Evolutionary conservation across 2,329 filamentous ascomycete species (phyloP).

Genomic region (Trichophaea hybrida): DNA sequence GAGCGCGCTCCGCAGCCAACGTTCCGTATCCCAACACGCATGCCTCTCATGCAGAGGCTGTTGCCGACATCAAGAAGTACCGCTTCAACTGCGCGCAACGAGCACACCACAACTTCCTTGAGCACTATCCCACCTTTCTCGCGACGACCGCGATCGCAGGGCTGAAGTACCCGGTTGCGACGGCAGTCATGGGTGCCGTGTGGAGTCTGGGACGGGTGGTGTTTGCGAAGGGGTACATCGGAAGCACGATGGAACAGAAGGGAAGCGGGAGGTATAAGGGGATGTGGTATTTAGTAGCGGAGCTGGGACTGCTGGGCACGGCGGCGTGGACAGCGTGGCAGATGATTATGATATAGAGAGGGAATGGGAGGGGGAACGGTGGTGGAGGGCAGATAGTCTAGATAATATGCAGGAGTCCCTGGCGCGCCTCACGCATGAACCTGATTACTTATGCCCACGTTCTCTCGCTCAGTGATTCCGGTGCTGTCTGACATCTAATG

Average conservation of each 20-base stretch:
- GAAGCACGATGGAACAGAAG: constrained; percentile 14
- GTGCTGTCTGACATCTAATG: no score
- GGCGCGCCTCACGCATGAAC: no score
- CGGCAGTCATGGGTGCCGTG: constrained; percentile 37
- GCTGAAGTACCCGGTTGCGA: constrained; percentile 39
- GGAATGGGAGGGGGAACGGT: neutral
- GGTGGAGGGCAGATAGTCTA: neutral
- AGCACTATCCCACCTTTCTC: constrained; percentile 38
- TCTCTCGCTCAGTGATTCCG: no score
- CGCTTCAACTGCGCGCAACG: constrained; percentile 53
- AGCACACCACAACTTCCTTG: constrained; percentile 49
- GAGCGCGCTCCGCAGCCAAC: constrained; percentile 40
- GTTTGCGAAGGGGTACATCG: constrained; percentile 44
- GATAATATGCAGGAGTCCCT: neutral
- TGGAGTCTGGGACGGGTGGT: constrained; percentile 42
- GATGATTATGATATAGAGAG: neutral
- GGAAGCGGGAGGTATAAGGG: constrained; percentile 24
- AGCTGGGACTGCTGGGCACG: constrained; percentile 16
- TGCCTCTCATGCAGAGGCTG: constrained; percentile 40
- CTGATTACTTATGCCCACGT: no score
- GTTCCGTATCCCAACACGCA: constrained; percentile 44
- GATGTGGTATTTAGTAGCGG: constrained; percentile 9
- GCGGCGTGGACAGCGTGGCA: neutral
- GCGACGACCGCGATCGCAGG: constrained; percentile 36
- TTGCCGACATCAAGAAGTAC: constrained; percentile 41